Conservation (phyloP, 257 asterid species). For the Nicotiana tabacum region DNA sequence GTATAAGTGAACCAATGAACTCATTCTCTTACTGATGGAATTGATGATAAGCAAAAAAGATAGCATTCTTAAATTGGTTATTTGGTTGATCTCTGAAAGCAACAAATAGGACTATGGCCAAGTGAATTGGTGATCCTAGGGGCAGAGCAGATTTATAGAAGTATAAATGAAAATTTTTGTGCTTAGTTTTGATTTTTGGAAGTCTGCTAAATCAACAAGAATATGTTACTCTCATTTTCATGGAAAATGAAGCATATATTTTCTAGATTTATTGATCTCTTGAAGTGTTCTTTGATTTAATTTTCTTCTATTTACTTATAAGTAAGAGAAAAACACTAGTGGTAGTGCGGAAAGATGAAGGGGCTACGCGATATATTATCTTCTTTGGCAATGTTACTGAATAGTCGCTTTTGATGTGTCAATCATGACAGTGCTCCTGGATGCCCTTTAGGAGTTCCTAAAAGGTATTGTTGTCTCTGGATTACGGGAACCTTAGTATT, state of each 20-base stretch:
- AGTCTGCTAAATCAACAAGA: background rate
- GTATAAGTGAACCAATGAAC: background rate
- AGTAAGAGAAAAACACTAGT: background rate
- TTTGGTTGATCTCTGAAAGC: background rate
- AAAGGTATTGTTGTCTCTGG: background rate
- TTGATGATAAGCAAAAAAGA: background rate
- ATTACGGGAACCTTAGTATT: background rate
- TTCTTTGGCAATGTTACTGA: background rate
- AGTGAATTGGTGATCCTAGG: background rate
- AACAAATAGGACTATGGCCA: background rate
- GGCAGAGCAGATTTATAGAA: background rate
- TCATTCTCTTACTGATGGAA: background rate
- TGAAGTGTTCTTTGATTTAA: background rate
- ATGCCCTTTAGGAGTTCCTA: background rate
- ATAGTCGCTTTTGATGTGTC: background rate
- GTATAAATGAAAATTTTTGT: background rate
- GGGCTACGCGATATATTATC: background rate
- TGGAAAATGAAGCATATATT: background rate
- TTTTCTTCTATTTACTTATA: background rate
- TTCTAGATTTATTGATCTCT: background rate
- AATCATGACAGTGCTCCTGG: background rate
- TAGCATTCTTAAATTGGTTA: background rate
- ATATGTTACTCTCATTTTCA: background rate
- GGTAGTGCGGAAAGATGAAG: background rate
- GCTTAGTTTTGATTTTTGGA: background rate